phyloP scores from a whole-genome alignment of 257 asterid genomes.

The Cruciata laevipes region DNA sequence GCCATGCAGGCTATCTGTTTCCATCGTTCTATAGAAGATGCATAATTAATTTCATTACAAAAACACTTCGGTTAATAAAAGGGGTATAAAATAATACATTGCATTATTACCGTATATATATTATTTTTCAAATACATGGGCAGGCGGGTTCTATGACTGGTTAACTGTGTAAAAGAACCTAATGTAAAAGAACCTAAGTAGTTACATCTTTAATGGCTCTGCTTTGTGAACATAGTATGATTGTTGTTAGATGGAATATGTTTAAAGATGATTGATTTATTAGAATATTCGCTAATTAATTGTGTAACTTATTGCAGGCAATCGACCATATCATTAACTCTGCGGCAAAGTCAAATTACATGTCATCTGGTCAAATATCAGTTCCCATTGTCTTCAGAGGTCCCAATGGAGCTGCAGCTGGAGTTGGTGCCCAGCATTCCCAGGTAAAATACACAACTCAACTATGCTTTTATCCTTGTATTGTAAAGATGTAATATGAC shows the following conservation, averaged over 20 bases:
- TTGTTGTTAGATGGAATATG: not conserved
- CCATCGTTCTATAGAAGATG: not conserved
- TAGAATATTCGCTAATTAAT: not conserved
- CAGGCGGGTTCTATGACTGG: not conserved
- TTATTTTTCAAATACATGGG: not conserved
- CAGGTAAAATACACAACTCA: constrained; percentile 22
- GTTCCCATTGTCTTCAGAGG: constrained; percentile 51
- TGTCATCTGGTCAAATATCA: constrained; percentile 43
- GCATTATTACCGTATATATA: no score
- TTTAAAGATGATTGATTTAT: not conserved
- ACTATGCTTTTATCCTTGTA: not conserved
- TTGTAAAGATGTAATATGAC: not conserved
- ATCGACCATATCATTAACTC: constrained; percentile 44
- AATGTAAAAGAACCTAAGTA: no score
- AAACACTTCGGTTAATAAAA: no score
- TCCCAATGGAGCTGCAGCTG: constrained; percentile 54
- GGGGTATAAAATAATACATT: no score
- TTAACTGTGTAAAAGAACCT: not conserved
- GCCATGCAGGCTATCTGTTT: not conserved
- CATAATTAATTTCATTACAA: no score
- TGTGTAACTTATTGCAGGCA: constrained; percentile 25
- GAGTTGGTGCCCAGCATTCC: constrained; percentile 52
- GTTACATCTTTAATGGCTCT: not conserved
- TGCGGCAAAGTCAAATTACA: constrained; percentile 45
- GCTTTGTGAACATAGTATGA: not conserved